phyloP scores from a whole-genome alignment of 352 stramenopile genomes.

The Globisporangium paddicum region DNA sequence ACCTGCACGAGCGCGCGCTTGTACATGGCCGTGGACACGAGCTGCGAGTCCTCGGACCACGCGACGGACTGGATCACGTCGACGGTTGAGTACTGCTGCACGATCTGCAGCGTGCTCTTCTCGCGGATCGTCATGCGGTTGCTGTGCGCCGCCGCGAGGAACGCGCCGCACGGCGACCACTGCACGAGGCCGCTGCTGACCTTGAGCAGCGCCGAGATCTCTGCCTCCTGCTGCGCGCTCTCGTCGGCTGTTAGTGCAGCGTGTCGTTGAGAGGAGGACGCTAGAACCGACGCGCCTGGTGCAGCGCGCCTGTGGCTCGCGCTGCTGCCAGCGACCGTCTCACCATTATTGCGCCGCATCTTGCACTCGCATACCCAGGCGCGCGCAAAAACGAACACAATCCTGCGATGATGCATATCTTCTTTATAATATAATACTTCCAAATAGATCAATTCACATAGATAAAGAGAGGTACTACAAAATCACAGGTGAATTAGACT shows the following conservation, averaged over 20 bases:
- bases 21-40: conserved; percentile 57
- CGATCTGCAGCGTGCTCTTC: conserved; percentile 39
- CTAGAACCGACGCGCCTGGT: background rate
- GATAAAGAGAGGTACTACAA: background rate
- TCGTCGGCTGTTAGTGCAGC: background rate
- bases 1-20: conserved; percentile 67
- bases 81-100: conserved; percentile 56
- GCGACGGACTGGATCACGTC: conserved; percentile 50
- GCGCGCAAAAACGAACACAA: background rate
- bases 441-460: background rate
- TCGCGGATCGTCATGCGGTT: conserved; percentile 63
- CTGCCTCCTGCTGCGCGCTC: conserved; percentile 11
- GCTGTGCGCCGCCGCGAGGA: conserved; percentile 40
- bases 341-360: background rate
- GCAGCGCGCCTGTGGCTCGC: background rate
- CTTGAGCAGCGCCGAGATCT: conserved; percentile 52
- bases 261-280: background rate
- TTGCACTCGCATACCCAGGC: background rate
- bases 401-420: background rate
- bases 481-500: background rate
- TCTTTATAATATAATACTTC: background rate
- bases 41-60: conserved; percentile 63
- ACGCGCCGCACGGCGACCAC: conserved; percentile 62
- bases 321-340: background rate
- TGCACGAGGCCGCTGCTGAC: conserved; percentile 51